Conservation (phyloP, 1,139 yeast species). For the Hansenula sp. region DNA sequence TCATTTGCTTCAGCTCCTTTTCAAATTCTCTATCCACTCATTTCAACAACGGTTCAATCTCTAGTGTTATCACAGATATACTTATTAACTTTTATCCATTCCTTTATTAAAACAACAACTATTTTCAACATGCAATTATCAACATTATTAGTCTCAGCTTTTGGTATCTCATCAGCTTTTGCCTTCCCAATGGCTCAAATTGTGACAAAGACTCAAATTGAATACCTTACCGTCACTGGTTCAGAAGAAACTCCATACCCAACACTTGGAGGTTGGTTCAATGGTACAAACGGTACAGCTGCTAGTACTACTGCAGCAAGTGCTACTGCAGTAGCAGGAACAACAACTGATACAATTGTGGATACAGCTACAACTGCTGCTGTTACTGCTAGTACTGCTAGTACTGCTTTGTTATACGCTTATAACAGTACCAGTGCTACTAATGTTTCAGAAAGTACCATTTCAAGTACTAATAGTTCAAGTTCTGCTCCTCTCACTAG, state of each 20-base stretch:
- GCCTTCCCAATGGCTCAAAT: not conserved
- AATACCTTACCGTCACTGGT: not conserved
- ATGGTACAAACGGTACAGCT: not conserved
- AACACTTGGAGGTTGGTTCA: not conserved
- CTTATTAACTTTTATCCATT: too few relatives aligned
- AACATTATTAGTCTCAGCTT: not conserved
- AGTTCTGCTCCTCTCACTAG: too few relatives aligned
- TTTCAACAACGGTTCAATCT: not conserved
- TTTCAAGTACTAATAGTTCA: too few relatives aligned
- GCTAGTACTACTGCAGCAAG: not conserved
- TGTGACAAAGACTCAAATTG: not conserved
- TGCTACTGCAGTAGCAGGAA: too few relatives aligned
- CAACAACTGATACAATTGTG: not conserved
- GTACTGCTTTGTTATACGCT: too few relatives aligned
- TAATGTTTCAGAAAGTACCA: too few relatives aligned
- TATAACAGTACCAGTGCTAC: too few relatives aligned
- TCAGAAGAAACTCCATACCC: not conserved
- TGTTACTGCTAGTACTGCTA: too few relatives aligned
- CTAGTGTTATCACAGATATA: too few relatives aligned
- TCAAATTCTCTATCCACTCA: not conserved
- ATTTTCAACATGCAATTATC: not conserved
- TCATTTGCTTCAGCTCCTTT: not conserved
- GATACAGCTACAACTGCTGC: not conserved
- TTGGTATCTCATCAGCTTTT: not conserved
- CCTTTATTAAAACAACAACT: not conserved